Evolutionary conservation across 148 eudicot species (phyloP).

Genomic region (Arctostaphylos glauca): DNA sequence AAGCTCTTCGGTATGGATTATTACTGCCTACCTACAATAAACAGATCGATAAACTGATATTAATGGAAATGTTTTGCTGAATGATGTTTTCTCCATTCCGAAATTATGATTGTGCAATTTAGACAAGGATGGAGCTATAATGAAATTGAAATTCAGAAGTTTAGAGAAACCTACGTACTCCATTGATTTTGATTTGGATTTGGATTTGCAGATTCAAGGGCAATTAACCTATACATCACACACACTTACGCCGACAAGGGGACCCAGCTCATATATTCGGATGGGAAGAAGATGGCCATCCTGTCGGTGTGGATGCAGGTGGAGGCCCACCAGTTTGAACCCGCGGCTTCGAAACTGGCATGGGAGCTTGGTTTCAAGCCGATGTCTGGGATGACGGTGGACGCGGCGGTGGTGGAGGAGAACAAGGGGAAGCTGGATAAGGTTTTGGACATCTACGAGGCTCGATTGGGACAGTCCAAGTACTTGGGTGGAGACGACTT

Average conservation of each 20-base stretch:
- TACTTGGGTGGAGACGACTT: conserved; percentile 59
- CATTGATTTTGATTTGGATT: no score
- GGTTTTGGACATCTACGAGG: conserved; percentile 66
- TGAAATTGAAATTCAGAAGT: no score
- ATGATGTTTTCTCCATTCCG: no score
- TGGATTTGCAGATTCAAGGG: conserved; percentile 38
- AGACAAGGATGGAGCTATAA: no score
- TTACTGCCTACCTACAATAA: no score
- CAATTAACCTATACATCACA: conserved; percentile 53
- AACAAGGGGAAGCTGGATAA: conserved; percentile 37
- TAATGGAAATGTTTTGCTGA: no score
- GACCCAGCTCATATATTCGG: conserved; percentile 29
- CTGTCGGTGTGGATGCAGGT: conserved; percentile 52
- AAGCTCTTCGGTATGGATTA: conserved; percentile 29
- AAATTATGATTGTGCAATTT: no score
- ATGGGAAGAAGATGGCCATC: conserved; percentile 45
- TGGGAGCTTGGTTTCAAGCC: conserved; percentile 48
- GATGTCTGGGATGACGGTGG: conserved; percentile 34
- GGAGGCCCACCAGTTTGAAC: conserved; percentile 63
- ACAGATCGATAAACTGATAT: no score
- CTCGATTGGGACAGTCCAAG: conserved; percentile 49
- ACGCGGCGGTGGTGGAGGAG: conserved; percentile 37
- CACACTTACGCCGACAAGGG: conserved; percentile 45
- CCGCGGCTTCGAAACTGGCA: conserved; percentile 32
- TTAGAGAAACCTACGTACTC: no score